Evolutionary conservation across 768 basidiomycete species (phyloP).

Genomic region (Macrocybe gigantea): DNA sequence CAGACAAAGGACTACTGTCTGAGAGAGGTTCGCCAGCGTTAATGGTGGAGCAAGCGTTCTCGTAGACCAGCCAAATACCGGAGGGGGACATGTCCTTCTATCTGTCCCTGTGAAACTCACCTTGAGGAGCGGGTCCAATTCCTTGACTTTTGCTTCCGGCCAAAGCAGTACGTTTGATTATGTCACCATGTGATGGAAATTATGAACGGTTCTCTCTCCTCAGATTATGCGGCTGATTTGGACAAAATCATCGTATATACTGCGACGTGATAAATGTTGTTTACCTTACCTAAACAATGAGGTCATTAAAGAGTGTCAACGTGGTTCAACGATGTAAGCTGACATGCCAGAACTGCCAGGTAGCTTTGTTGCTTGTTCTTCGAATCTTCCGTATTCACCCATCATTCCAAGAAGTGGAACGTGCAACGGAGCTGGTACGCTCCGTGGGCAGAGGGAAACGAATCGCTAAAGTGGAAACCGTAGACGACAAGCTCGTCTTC

Average conservation of each 20-base stretch:
- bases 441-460: slow-evolving; percentile 44
- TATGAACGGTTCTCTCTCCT: background rate
- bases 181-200: background rate
- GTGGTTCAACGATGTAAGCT: no score
- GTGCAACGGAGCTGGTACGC: slow-evolving; percentile 52
- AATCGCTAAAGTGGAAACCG: slow-evolving; percentile 52
- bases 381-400: background rate
- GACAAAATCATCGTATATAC: slow-evolving; percentile 59
- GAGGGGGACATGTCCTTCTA: slow-evolving; percentile 45
- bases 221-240: slow-evolving; percentile 53
- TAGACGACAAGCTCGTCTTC: slow-evolving; percentile 60
- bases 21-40: slow-evolving; percentile 29
- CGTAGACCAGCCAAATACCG: slow-evolving; percentile 54
- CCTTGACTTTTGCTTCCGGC: slow-evolving; percentile 41
- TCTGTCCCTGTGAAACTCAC: slow-evolving; percentile 51
- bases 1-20: background rate
- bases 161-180: slow-evolving; percentile 39
- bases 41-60: slow-evolving; percentile 49
- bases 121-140: slow-evolving; percentile 44
- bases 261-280: slow-evolving; percentile 16
- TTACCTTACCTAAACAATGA: no score
- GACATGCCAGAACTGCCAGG: slow-evolving; percentile 55
- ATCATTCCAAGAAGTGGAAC: slow-evolving; percentile 55
- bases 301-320: no score
- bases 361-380: slow-evolving; percentile 11